Base-by-base conservation (phyloP, 495 filamentous ascomycete species). In the Penicillium samsonianum region DNA sequence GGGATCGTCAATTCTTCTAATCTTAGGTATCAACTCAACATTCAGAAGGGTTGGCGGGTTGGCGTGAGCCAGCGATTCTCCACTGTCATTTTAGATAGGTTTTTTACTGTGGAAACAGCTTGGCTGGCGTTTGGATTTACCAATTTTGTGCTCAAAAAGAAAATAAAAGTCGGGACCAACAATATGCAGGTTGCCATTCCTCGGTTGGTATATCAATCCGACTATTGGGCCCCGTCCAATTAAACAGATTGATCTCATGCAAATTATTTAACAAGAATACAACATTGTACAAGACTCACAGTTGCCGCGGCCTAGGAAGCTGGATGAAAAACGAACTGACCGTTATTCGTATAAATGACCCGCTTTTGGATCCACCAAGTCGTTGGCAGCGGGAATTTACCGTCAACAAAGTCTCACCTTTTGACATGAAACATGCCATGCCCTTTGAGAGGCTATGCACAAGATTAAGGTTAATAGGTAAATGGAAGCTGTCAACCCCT, bases 101-200 rank as follows among this genome's bases (percentile, higher is more conserved):
- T 2, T 7, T n/a, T 8, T n/a, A 38, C 5, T 2, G 30, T 33
- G 35, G 16, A 6, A 38, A 37, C 14, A n/a, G 16, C 35, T 16
- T 38, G 45, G 19, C 52, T 38, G 45, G 19, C 52, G 9, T 45
- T 46, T 53, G 12, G 11, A 43, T 20, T 53, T 7, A 25, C 40
- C 8, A 37, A 42, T 40, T 30, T 12, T 53, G 4, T 9, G n/a
- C n/a, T n/a, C n/a, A 28, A 44, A 53, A 52, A 52, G 16, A 28
- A 44, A 54, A 25, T 9, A 25, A 7, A 46, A 25, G 46, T 23
- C 35, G 38, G 38, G 17, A 23, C n/a, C 6, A 31, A 23, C n/a
- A 43, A 53, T 23, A 53, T 42, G 50, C 38, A 43, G 17, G 26
- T n/a, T 31, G 7, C 41, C 52, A 23, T 44, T 5, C 52, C 1